These are phyloP conservation scores for Xylaria flabelliformis DNA, from an alignment of 495 filamentous ascomycete species.

Conservation along the genomic window DNA sequence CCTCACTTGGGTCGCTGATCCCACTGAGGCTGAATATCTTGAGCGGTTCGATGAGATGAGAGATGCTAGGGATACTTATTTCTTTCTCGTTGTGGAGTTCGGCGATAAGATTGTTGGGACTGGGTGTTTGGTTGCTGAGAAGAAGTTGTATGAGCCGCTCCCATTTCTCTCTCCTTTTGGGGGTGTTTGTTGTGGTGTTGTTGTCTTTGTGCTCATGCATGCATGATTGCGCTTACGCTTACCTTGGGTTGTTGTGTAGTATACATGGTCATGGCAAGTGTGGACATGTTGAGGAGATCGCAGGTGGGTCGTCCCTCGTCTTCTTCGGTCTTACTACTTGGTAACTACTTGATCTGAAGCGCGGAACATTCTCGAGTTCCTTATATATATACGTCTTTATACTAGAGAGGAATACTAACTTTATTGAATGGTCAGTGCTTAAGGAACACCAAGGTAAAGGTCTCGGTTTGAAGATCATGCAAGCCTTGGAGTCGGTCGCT, in stretches of 20 bases:
- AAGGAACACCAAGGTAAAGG: conserved; percentile 89
- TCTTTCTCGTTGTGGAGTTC: conserved; percentile 75
- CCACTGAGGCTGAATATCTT: conserved; percentile 69
- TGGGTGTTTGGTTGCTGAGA: conserved; percentile 77
- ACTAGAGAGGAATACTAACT: too few species aligned
- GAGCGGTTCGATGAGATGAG: conserved; percentile 82
- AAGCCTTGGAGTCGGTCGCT: conserved; percentile 79
- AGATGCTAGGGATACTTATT: conserved; percentile 73
- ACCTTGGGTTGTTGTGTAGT: conserved; percentile 40
- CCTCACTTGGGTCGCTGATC: conserved; percentile 81
- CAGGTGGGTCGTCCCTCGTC: conserved; percentile 37
- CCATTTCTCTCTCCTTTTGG: background rate
- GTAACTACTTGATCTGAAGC: background rate
- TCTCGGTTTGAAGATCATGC: conserved; percentile 80
- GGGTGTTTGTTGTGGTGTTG: background rate
- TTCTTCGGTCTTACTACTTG: background rate
- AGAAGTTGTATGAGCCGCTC: conserved; percentile 65
- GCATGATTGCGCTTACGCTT: background rate
- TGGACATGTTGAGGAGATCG: conserved; percentile 92
- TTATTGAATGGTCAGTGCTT: too few species aligned
- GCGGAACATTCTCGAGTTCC: background rate
- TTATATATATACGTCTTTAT: too few species aligned
- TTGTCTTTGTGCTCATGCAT: background rate
- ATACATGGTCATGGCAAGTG: conserved; percentile 69
- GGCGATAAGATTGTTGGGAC: conserved; percentile 72